Base-by-base conservation (phyloP, 2,329 filamentous ascomycete species). In the Tympanopsis confertula region DNA sequence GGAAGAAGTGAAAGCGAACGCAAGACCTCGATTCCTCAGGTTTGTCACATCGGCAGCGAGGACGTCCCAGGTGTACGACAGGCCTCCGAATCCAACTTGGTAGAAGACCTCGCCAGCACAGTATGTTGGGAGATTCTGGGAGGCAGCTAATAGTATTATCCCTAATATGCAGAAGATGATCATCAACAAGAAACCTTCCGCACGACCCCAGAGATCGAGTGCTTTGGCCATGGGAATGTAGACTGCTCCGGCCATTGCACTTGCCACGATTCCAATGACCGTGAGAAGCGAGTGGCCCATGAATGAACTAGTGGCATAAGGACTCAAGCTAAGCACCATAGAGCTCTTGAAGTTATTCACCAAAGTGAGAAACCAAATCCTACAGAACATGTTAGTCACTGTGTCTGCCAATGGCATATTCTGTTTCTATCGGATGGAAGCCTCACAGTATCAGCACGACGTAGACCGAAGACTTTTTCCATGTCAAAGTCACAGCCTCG, bases 1-100 rank as follows among this genome's bases (percentile, higher is more conserved):
- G 1, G 75, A 71, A 19, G 68, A 65, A n/a, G 73, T 73, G 41
- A 80, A 67, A 3, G 74, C 71, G 26, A 74, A 70, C 15, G 76
- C 66, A 38, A 83, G 62, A 5, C 69, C 72, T 49, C 78, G 69
- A 50, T 79, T 78, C 48, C 71, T 66, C 19, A 83, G 57, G 19
- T 68, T 67, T 4, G 76, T 76, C 3, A 74, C 79, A 48, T 83
- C 79, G 38, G 77, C 72, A 41, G 78, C 69, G 50, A 82, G 74
- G 38, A 83, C 69, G 38, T 71, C 68, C 39, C 78, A 61, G 22
- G 71, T 63, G 49, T 78, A 81, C 28, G 68, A 62, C 38, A 79
- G 57, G 17, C 74, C 77, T 36, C 69, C 71, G 46, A 64, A 47
- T 5, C 20, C 20, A 42, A 18, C 24, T 36, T n/a, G n/a, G 22